A percentile compares a stretch with the other conserved stretches of the same genome.
phyloP scores from a whole-genome alignment of 768 basidiomycete genomes.

The Tulasnella sp. region DNA sequence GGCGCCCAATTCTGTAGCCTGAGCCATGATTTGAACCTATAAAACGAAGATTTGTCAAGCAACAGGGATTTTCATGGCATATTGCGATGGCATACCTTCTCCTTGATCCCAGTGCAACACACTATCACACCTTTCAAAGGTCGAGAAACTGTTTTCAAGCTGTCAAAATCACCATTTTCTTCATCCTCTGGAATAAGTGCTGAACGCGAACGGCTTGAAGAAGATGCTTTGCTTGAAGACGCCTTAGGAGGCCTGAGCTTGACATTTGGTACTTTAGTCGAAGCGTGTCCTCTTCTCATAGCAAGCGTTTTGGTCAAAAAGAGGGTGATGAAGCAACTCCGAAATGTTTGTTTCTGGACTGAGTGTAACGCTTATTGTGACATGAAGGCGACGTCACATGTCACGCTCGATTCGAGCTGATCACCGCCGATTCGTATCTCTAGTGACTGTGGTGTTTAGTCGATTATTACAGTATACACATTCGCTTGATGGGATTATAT shows the following conservation, averaged over 20 bases:
- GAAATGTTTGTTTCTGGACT: too few species aligned
- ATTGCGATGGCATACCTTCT: constrained; percentile 43
- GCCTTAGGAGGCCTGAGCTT: constrained; percentile 25
- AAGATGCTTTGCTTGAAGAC: neutral
- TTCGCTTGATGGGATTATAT: too few species aligned
- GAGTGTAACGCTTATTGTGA: too few species aligned
- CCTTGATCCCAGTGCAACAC: constrained; percentile 63
- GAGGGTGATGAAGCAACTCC: too few species aligned
- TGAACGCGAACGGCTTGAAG: neutral
- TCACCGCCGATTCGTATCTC: too few species aligned
- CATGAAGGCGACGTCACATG: too few species aligned
- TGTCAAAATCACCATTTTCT: constrained; percentile 1
- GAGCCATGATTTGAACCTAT: constrained; percentile 49
- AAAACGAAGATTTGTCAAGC: neutral
- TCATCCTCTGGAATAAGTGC: constrained; percentile 12
- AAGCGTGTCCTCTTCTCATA: constrained; percentile 23
- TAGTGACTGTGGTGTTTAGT: too few species aligned
- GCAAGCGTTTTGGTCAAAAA: too few species aligned
- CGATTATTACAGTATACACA: too few species aligned
- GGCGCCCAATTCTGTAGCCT: constrained; percentile 74
- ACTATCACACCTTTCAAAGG: constrained; percentile 46
- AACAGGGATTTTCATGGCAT: too few species aligned
- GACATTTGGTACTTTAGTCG: constrained; percentile 28
- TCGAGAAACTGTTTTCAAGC: constrained; percentile 19
- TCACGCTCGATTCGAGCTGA: too few species aligned